These are phyloP conservation scores for Drechslerella stenobrocha DNA, from an alignment of 2,329 filamentous ascomycete species.

Conservation along the genomic window DNA sequence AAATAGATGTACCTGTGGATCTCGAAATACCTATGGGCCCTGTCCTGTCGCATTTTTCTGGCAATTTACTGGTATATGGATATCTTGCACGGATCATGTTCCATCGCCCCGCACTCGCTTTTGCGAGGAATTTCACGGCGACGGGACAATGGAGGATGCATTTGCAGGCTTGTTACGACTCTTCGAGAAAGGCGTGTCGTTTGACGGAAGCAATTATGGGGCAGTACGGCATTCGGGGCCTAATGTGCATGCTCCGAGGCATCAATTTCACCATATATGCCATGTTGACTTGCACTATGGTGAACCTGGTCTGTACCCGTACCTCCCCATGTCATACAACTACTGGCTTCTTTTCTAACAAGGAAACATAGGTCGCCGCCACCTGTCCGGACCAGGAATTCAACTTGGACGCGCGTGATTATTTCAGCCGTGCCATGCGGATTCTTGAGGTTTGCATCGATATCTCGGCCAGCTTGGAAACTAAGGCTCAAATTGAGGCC, in stretches of 20 bases:
- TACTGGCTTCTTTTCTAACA: too few relatives aligned
- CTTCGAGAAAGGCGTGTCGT: slow-evolving; percentile 81
- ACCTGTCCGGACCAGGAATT: slow-evolving; percentile 90
- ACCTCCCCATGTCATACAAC: too few relatives aligned
- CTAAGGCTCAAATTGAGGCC: slow-evolving; percentile 80
- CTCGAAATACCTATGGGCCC: slow-evolving; percentile 80
- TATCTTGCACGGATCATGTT: slow-evolving; percentile 83
- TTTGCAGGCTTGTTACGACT: slow-evolving; percentile 81
- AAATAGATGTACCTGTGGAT: slow-evolving; percentile 75
- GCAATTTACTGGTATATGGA: slow-evolving; percentile 87
- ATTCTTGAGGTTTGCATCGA: slow-evolving; percentile 88
- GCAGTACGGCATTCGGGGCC: slow-evolving; percentile 74
- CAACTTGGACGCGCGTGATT: slow-evolving; percentile 80
- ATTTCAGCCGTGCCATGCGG: slow-evolving; percentile 91
- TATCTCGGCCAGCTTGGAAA: slow-evolving; percentile 59
- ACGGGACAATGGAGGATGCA: slow-evolving; percentile 83
- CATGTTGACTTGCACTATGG: slow-evolving; percentile 84
- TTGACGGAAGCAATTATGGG: slow-evolving; percentile 81
- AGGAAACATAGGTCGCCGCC: slow-evolving; percentile 71
- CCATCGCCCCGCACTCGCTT: slow-evolving; percentile 79
- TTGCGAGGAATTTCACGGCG: slow-evolving; percentile 70
- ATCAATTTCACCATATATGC: slow-evolving; percentile 96
- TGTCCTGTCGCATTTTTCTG: slow-evolving; percentile 72
- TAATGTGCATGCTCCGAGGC: slow-evolving; percentile 89
- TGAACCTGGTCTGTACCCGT: slow-evolving; percentile 76